phyloP scores from a whole-genome alignment of 2,329 filamentous ascomycete genomes.

The Leptosphaerulina australis region DNA sequence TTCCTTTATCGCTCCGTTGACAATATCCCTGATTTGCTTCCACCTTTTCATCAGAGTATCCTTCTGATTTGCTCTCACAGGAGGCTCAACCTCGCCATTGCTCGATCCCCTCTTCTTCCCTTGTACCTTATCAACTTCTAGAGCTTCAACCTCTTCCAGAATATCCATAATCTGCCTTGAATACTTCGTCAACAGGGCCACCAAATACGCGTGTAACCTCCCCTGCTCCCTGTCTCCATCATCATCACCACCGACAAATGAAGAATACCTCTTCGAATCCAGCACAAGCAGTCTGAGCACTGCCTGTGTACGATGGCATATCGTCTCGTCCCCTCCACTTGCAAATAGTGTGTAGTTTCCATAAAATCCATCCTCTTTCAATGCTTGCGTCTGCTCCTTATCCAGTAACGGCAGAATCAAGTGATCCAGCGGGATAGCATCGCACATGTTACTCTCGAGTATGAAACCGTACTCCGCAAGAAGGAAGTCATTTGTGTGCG shows the following conservation, averaged over 20 bases:
- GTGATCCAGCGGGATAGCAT: constrained; percentile 52
- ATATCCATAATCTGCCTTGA: constrained; percentile 36
- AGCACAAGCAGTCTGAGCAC: constrained; percentile 48
- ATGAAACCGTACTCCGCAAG: constrained; percentile 69
- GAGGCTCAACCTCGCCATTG: not conserved
- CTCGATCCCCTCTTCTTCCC: not conserved
- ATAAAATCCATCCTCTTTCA: constrained; percentile 53
- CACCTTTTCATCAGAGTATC: constrained; percentile 40
- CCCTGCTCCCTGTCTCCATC: constrained; percentile 45
- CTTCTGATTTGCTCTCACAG: constrained; percentile 27
- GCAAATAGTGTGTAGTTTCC: constrained; percentile 39
- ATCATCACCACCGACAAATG: constrained; percentile 41
- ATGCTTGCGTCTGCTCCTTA: constrained; percentile 35
- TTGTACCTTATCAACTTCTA: constrained; percentile 31
- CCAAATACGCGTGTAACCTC: constrained; percentile 48
- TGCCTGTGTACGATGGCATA: constrained; percentile 55
- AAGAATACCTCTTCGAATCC: constrained; percentile 36
- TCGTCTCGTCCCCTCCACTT: constrained; percentile 31
- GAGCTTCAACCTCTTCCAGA: constrained; percentile 33
- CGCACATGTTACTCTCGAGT: constrained; percentile 45
- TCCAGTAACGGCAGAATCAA: constrained; percentile 49
- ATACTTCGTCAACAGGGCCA: constrained; percentile 38
- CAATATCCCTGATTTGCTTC: constrained; percentile 46
- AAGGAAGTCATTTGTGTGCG: constrained; percentile 74
- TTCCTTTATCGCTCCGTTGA: constrained; percentile 26